Evolutionary conservation across 2,329 filamentous ascomycete species (phyloP), one percentile per base, ranked within the genome.

Genomic region (Diplodia intermedia): DNA sequence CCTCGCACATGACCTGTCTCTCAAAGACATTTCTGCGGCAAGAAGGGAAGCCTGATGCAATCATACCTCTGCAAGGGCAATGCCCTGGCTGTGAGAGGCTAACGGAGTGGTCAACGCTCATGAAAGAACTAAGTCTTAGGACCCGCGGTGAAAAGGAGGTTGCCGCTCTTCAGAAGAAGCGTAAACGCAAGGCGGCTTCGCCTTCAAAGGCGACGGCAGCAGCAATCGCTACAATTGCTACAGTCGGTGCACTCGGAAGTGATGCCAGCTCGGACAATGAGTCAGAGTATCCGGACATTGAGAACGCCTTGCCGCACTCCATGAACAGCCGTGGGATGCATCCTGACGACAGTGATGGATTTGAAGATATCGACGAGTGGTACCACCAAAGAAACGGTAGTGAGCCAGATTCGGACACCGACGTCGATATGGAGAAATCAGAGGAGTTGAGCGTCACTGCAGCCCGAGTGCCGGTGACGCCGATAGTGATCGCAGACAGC

Each of bases 81-180:
- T 98, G 94, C 79, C 92, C 92, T 0, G 80, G 81, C 23, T 98
- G 94, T 75, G 79, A 83, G 1, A 82, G 82, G 0, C 78, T 82
- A 4, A 80, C 93, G 1, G 77, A 83, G 62, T 98, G 94, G 94
- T 83, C 84, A 0, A 86, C 91, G 57, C 87, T 97, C 80, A 90
- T 96, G 81, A 94, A 89, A 75, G 94, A 97, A 76, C 79, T 97
- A 72, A 95, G 86, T 62, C 80, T 97, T 60, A 86, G 94, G 38
- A 82, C 87, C 43, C 86, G 92, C 29, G 93, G 90, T 0, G 79
- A 85, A 66, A 90, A 90, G 68, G 90, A 93, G 71, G 81, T 94
- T 0, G 86, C 89, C 50, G 88, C 88, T 71, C 73, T 97, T 31
- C 83, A 93, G 72, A 91, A 80, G 69, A 79, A 77, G n/a, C 74